A percentile compares a stretch with the other conserved stretches of the same genome.
These are phyloP conservation scores for Trichoderma pleuroti DNA, from an alignment of 2,329 filamentous ascomycete genomes.

Conservation along the genomic window DNA sequence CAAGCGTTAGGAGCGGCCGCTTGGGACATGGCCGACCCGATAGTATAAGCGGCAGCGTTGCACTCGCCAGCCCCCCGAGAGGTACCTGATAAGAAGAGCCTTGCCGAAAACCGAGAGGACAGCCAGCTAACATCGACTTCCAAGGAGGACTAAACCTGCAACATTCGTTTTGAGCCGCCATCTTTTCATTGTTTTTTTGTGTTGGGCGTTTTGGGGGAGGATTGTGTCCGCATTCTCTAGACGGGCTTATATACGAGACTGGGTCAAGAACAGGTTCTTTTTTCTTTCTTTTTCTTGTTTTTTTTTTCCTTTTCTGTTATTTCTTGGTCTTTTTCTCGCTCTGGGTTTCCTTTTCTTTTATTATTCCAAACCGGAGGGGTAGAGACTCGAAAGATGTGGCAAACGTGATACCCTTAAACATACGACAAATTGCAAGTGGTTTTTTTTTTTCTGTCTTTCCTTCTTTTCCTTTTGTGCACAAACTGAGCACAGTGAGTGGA, in stretches of 20 bases:
- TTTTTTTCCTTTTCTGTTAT: not conserved
- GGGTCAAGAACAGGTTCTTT: not conserved
- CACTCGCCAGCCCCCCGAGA: slow-evolving; percentile 57
- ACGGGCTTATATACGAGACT: slow-evolving; percentile 10
- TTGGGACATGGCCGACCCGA: slow-evolving; percentile 76
- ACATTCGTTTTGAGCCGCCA: not conserved
- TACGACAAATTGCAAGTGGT: slow-evolving; percentile 15
- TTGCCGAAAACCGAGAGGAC: slow-evolving; percentile 32
- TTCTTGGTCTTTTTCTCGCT: not conserved
- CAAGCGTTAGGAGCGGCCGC: slow-evolving; percentile 74
- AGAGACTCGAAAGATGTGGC: slow-evolving; percentile 22
- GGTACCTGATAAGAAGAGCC: slow-evolving; percentile 35
- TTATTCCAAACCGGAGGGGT: not conserved
- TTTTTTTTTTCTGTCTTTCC: not conserved
- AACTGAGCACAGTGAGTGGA: not conserved
- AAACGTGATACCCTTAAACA: slow-evolving; percentile 31
- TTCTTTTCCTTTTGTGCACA: not conserved
- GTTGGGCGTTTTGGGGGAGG: not conserved
- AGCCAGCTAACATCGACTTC: slow-evolving; percentile 13
- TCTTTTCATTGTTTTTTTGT: slow-evolving; percentile 17
- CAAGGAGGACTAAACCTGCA: slow-evolving; percentile 20
- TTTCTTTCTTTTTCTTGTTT: not conserved
- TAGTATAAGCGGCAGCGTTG: slow-evolving; percentile 75
- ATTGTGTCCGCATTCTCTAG: not conserved
- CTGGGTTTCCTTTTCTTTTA: not conserved